Conservation (phyloP, 257 asterid species). For the Oldenlandia corymbosa region DNA sequence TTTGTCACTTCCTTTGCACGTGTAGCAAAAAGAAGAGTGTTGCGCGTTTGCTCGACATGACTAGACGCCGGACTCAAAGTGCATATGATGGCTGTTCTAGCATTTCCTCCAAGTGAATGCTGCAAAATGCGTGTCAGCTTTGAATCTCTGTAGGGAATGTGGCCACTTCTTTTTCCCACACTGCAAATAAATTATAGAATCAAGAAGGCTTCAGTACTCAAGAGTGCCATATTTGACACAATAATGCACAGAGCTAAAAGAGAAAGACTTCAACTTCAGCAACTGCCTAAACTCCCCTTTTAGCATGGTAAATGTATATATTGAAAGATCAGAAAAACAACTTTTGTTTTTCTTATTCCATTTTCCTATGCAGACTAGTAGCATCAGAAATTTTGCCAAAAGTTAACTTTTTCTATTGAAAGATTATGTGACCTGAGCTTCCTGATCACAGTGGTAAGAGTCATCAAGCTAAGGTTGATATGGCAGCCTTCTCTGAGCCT, state of each 20-base stretch:
- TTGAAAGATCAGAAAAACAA: no score
- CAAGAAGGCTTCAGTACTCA: background rate
- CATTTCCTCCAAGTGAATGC: slow-evolving; percentile 97
- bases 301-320: background rate
- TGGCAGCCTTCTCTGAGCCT: slow-evolving; percentile 98
- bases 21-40: slow-evolving; percentile 85
- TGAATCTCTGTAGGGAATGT: slow-evolving; percentile 88
- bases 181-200: slow-evolving; percentile 32
- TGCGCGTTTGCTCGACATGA: slow-evolving; percentile 89
- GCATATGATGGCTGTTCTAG: slow-evolving; percentile 96
- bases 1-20: slow-evolving; percentile 97
- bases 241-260: background rate
- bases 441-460: slow-evolving; percentile 88
- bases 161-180: slow-evolving; percentile 89
- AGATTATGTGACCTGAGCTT: slow-evolving; percentile 57
- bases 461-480: slow-evolving; percentile 94
- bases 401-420: no score
- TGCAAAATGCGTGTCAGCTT: slow-evolving; percentile 95
- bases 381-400: no score
- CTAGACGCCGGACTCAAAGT: slow-evolving; percentile 92
- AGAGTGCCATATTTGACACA: background rate
- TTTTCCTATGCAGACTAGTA: no score
- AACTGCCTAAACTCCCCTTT: background rate
- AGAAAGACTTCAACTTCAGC: background rate
- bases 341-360: no score